These are phyloP conservation scores for Stephania yunnanensis DNA, from an alignment of 164 flowering plant genomes.

Conservation along the genomic window DNA sequence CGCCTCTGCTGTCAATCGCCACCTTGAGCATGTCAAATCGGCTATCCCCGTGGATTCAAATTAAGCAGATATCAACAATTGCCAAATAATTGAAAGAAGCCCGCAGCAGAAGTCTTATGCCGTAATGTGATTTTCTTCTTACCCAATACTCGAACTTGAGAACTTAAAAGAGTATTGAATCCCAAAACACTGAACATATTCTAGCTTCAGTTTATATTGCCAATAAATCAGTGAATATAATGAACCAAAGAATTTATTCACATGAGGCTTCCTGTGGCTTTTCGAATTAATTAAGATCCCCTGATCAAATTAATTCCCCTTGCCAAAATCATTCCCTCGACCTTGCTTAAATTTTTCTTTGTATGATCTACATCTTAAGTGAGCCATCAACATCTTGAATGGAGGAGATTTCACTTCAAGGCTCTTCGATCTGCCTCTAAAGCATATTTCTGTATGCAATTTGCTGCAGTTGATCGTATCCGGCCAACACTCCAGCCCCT, in stretches of 20 bases:
- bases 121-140: background rate
- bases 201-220: background rate
- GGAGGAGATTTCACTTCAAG: constrained; percentile 26
- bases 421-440: constrained; percentile 35
- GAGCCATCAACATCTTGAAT: background rate
- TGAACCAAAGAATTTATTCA: background rate
- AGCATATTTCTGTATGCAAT: constrained; percentile 39
- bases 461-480: constrained; percentile 73
- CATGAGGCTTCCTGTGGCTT: background rate
- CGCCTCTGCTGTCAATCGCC: no score
- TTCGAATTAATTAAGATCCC: background rate
- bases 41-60: background rate
- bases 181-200: background rate
- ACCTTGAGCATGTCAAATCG: background rate
- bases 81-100: background rate
- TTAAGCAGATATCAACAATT: background rate
- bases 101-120: background rate
- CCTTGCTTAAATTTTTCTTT: background rate
- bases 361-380: background rate
- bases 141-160: background rate
- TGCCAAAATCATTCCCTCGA: background rate
- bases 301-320: background rate
- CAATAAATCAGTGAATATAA: background rate
- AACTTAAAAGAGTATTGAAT: background rate
- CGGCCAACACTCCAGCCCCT: constrained; percentile 95